Percentiles rank a stretch among this genome's conserved stretches.
These are phyloP conservation scores for Penicillium steckii DNA, from an alignment of 495 filamentous ascomycete species.

Conservation along the genomic window DNA sequence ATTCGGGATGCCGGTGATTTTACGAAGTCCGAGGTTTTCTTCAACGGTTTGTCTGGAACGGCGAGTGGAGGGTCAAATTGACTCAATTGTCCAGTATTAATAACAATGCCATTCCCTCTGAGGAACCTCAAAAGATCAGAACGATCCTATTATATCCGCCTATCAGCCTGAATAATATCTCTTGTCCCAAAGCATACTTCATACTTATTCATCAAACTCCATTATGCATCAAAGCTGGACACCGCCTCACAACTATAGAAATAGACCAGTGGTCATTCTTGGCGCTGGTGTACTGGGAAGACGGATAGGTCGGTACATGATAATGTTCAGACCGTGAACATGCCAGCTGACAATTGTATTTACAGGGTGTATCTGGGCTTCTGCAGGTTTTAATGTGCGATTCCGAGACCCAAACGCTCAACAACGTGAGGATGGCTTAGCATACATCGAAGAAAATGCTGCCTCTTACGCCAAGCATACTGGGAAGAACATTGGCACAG, in stretches of 20 bases:
- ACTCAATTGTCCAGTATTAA: neutral
- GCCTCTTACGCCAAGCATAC: constrained; percentile 33
- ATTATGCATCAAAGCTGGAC: constrained; percentile 20
- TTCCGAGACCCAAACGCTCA: constrained; percentile 41
- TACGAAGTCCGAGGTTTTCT: neutral
- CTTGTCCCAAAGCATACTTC: too few relatives aligned
- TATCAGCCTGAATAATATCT: too few relatives aligned
- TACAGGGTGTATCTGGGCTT: constrained; percentile 37
- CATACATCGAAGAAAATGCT: constrained; percentile 38
- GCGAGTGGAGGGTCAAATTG: neutral
- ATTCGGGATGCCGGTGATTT: neutral
- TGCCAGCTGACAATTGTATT: neutral
- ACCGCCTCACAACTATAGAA: constrained; percentile 33
- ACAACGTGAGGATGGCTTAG: constrained; percentile 30
- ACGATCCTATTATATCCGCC: too few relatives aligned
- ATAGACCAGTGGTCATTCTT: constrained; percentile 40
- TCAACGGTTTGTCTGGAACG: neutral
- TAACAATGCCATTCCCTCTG: neutral
- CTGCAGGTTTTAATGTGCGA: constrained; percentile 40
- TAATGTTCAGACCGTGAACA: too few relatives aligned
- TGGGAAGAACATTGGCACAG: constrained; percentile 23
- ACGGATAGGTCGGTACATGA: constrained; percentile 29
- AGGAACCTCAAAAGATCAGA: too few relatives aligned
- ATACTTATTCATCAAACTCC: neutral
- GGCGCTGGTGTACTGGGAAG: constrained; percentile 49